Evolutionary conservation across 305 asterid species (phyloP).

Genomic region (Fraxinus platypoda): DNA sequence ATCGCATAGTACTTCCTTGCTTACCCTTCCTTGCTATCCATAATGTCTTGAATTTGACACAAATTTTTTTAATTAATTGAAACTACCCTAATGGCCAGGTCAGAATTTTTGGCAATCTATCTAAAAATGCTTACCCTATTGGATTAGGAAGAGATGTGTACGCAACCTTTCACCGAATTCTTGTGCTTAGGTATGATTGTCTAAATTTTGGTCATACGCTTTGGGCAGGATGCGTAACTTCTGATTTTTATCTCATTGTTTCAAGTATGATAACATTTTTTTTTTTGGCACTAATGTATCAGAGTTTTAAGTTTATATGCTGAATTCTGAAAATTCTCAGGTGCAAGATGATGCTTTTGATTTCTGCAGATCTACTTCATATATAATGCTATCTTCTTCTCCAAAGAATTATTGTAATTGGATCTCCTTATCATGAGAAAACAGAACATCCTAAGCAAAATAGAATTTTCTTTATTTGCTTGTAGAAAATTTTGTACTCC

Average conservation of each 20-base stretch:
- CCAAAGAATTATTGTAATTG: background rate
- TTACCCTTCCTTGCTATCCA: conserved; percentile 22
- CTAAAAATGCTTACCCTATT: conserved; percentile 47
- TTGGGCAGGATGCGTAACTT: conserved; percentile 6
- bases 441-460: background rate
- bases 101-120: conserved; percentile 49
- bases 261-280: background rate
- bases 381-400: background rate
- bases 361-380: background rate
- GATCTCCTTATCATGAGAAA: background rate
- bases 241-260: background rate
- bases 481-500: background rate
- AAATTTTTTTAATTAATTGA: conserved; percentile 20
- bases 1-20: conserved; percentile 39
- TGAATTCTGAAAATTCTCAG: background rate
- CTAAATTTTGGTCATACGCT: conserved; percentile 3
- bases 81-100: conserved; percentile 48
- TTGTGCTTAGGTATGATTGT: conserved; percentile 51
- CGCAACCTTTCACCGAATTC: conserved; percentile 82
- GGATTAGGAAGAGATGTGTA: conserved; percentile 63
- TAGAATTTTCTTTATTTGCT: background rate
- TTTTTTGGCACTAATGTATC: background rate
- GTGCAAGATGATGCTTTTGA: conserved; percentile 6
- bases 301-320: background rate
- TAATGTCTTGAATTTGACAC: background rate